These are phyloP conservation scores for Hypoxylon lenormandii DNA, from an alignment of 495 filamentous ascomycete species.

Conservation along the genomic window DNA sequence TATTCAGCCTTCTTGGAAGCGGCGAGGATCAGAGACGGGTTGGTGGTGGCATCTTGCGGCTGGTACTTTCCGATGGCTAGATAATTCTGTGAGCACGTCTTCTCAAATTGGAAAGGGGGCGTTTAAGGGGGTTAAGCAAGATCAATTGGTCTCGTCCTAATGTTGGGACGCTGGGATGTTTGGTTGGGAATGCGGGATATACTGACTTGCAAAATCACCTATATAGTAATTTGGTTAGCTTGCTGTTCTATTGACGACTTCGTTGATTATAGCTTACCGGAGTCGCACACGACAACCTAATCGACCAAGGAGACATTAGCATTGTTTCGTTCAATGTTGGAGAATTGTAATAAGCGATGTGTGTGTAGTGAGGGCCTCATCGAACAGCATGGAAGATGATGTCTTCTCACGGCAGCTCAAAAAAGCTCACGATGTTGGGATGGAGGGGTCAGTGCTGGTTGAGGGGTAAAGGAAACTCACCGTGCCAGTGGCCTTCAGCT, in stretches of 20 bases:
- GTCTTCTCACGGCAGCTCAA: conserved; percentile 14
- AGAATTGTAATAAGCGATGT: neutral
- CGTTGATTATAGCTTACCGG: conserved; percentile 71
- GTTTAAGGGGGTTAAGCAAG: neutral
- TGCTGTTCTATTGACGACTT: conserved; percentile 22
- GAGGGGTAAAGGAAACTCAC: conserved; percentile 71
- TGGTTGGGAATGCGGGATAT: conserved; percentile 37
- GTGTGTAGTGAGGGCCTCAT: conserved; percentile 11
- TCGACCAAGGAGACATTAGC: conserved; percentile 44
- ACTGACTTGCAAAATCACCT: conserved; percentile 85
- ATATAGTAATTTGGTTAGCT: conserved; percentile 45
- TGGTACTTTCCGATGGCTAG: conserved; percentile 98
- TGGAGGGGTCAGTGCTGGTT: conserved; percentile 50
- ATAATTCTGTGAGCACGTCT: conserved; percentile 52
- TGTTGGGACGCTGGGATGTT: neutral
- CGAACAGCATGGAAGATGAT: conserved; percentile 13
- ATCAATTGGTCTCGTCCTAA: conserved; percentile 4
- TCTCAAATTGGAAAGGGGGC: neutral
- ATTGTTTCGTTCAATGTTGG: conserved; percentile 11
- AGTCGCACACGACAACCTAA: conserved; percentile 94
- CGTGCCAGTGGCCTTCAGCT: conserved; percentile 95
- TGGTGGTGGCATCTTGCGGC: conserved; percentile 99
- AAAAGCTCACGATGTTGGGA: conserved; percentile 50
- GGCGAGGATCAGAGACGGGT: conserved; percentile 96
- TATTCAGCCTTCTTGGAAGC: conserved; percentile 99